Conservation (phyloP, 2,329 filamentous ascomycete species). For the Dothideomycetes sp. region DNA sequence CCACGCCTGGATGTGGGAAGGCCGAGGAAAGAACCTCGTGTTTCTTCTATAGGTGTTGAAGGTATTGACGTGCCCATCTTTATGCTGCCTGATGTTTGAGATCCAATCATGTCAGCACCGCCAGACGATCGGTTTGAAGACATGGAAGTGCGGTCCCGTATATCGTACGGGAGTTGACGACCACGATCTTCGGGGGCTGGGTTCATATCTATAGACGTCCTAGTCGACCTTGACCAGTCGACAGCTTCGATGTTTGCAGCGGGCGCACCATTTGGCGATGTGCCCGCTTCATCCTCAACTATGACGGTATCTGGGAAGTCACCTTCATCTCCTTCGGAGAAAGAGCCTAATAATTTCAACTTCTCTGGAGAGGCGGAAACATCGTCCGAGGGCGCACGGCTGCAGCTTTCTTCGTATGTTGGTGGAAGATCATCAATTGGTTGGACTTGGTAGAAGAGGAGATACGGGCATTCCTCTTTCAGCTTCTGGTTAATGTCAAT, state of each 20-base stretch:
- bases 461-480: slow-evolving; percentile 80
- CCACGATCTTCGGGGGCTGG: slow-evolving; percentile 16
- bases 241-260: slow-evolving; percentile 3
- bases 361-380: slow-evolving; percentile 9
- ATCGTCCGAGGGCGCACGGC: slow-evolving; percentile 10
- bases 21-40: slow-evolving; percentile 17
- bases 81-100: too few relatives aligned
- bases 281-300: slow-evolving; percentile 6
- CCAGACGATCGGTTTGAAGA: slow-evolving; percentile 26
- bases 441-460: slow-evolving; percentile 90
- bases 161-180: not conserved
- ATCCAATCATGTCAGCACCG: too few relatives aligned
- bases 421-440: slow-evolving; percentile 51
- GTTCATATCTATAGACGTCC: slow-evolving; percentile 20
- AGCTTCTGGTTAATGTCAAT: slow-evolving; percentile 71
- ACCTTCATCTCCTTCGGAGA: not conserved
- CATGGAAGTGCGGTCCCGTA: slow-evolving; percentile 18
- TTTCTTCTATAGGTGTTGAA: slow-evolving; percentile 33
- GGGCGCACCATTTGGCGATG: slow-evolving; percentile 9
- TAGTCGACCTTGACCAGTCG: slow-evolving; percentile 12
- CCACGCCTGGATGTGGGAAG: slow-evolving; percentile 18
- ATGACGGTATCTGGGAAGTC: slow-evolving; percentile 10
- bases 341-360: slow-evolving; percentile 4
- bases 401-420: slow-evolving; percentile 17
- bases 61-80: slow-evolving; percentile 19